Evolutionary conservation across 2,329 filamentous ascomycete genomes (phyloP).

Genomic region (Trichophyton benhamiae): DNA sequence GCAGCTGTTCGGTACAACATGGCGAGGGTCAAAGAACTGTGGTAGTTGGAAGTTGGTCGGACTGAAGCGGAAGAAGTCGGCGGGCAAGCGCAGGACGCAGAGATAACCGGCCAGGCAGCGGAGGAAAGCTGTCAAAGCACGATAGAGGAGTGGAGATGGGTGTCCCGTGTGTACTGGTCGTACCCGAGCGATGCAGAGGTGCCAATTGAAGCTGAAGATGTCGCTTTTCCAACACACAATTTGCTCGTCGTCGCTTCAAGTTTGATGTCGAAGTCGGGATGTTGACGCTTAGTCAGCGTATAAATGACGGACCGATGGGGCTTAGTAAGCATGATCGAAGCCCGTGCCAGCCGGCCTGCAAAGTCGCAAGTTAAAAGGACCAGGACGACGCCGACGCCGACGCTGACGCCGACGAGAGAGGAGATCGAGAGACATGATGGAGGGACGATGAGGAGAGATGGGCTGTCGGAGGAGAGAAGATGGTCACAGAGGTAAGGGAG

Average conservation of each 20-base stretch:
- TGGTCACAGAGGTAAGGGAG: too few relatives aligned
- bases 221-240: neutral
- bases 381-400: neutral
- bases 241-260: neutral
- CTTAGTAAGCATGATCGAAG: neutral
- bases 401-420: neutral
- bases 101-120: neutral
- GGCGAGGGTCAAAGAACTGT: slow-evolving; percentile 20
- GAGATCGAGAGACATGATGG: too few relatives aligned
- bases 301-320: neutral
- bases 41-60: slow-evolving; percentile 6
- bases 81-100: neutral
- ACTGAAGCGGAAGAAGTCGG: neutral
- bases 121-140: neutral
- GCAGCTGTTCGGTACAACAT: slow-evolving; percentile 37
- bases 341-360: too few relatives aligned
- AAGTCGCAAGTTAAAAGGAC: neutral
- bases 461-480: too few relatives aligned
- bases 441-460: too few relatives aligned
- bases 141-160: neutral
- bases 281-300: neutral
- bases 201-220: neutral
- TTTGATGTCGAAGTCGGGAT: neutral
- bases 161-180: neutral
- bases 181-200: neutral